Conservation (phyloP, 805 yeast species). For the Lachancea dasiensis region DNA sequence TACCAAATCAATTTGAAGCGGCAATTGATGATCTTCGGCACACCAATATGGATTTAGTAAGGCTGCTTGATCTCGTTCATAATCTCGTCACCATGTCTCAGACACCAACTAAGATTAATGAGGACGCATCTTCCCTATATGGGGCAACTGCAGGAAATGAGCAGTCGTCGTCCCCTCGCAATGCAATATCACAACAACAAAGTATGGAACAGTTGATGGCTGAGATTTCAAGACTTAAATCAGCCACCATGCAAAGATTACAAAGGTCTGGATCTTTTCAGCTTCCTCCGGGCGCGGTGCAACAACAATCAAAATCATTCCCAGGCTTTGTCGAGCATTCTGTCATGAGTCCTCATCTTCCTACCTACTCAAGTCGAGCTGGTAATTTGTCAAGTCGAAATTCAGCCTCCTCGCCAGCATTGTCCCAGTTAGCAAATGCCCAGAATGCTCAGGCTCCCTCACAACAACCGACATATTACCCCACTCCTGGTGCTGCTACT, state of each 20-base stretch:
- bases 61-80: constrained; percentile 43
- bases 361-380: constrained; percentile 2
- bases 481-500: constrained; percentile 3
- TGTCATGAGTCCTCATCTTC: background rate
- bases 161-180: constrained; percentile 16
- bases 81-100: constrained; percentile 2
- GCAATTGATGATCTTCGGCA: constrained; percentile 43
- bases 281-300: background rate
- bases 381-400: background rate
- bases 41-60: constrained; percentile 48
- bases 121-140: constrained; percentile 13
- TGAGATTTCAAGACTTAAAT: constrained; percentile 25
- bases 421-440: constrained; percentile 2
- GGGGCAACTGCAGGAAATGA: constrained; percentile 9
- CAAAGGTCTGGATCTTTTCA: constrained; percentile 3
- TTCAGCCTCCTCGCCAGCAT: constrained; percentile 5
- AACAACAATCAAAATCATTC: background rate
- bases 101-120: constrained; percentile 1
- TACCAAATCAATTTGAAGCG: constrained; percentile 43
- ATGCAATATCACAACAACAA: constrained; percentile 11
- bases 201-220: constrained; percentile 8
- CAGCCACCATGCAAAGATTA: constrained; percentile 26
- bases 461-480: constrained; percentile 2
- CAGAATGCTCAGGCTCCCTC: constrained; percentile 5
- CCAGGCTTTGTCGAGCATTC: constrained; percentile 1